These are phyloP conservation scores for Tetracladium setigerum DNA, from an alignment of 495 filamentous ascomycete genomes.

Conservation along the genomic window DNA sequence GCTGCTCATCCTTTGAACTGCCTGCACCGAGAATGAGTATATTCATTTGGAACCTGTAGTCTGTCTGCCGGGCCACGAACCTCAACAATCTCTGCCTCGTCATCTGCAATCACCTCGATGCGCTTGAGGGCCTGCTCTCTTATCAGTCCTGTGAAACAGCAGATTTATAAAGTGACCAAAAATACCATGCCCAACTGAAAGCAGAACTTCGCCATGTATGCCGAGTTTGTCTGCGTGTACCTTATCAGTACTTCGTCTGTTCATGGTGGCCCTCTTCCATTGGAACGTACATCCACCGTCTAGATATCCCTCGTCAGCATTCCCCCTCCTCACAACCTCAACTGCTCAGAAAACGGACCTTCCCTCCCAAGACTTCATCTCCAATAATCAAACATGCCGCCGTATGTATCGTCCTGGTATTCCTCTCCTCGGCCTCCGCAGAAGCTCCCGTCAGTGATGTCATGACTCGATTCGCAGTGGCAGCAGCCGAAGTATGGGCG, in stretches of 20 bases:
- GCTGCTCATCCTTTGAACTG: conserved; percentile 72
- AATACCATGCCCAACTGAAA: conserved; percentile 76
- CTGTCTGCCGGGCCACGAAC: too few relatives aligned
- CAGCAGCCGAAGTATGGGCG: conserved; percentile 38
- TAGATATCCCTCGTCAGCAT: conserved; percentile 5
- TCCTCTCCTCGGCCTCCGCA: conserved; percentile 38
- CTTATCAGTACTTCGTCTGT: conserved; percentile 8
- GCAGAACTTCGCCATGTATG: conserved; percentile 87
- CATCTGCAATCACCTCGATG: conserved; percentile 88
- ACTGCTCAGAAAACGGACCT: conserved; percentile 45
- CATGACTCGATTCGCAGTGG: conserved; percentile 24
- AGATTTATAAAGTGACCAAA: background rate
- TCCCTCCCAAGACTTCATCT: conserved; percentile 94
- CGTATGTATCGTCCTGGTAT: conserved; percentile 66
- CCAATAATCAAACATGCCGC: conserved; percentile 94
- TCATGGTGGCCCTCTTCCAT: conserved; percentile 15
- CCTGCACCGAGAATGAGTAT: conserved; percentile 18
- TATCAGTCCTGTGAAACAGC: background rate
- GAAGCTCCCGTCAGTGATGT: conserved; percentile 44
- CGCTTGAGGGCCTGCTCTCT: conserved; percentile 58
- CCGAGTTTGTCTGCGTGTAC: conserved; percentile 69
- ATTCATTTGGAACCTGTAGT: too few relatives aligned
- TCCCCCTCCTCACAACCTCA: background rate
- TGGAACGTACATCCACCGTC: conserved; percentile 21
- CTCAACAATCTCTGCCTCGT: conserved; percentile 84